Evolutionary conservation across 2,329 filamentous ascomycete genomes (phyloP).

Genomic region (Fusarium sp.): DNA sequence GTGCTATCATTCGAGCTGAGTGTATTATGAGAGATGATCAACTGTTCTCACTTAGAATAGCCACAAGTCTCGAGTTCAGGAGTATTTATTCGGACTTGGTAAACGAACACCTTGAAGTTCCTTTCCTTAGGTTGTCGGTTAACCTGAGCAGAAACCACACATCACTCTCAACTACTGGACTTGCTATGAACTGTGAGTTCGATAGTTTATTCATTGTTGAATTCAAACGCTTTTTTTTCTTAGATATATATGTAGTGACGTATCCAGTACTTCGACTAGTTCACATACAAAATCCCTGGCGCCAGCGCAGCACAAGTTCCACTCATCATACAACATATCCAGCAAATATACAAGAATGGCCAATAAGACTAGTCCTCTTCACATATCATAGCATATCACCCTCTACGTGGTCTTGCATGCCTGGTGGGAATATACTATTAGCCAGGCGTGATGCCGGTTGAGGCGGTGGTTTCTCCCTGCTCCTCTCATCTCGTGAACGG

Average conservation of each 20-base stretch:
- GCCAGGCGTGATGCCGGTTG: constrained; percentile 55
- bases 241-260: background rate
- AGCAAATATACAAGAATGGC: constrained; percentile 12
- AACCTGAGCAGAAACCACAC: background rate
- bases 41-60: background rate
- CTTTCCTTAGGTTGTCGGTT: background rate
- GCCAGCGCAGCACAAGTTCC: constrained; percentile 20
- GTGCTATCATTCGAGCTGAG: background rate
- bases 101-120: background rate
- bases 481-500: constrained; percentile 48
- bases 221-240: constrained; percentile 5
- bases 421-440: constrained; percentile 46
- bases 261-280: background rate
- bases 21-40: background rate
- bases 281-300: constrained; percentile 5
- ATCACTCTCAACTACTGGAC: background rate
- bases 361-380: background rate
- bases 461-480: constrained; percentile 48
- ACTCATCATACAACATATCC: constrained; percentile 25
- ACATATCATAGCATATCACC: constrained; percentile 49
- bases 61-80: background rate
- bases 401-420: constrained; percentile 47
- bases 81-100: background rate
- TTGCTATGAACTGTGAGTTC: background rate
- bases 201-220: background rate